Base-by-base conservation (phyloP, 257 asterid genomes). In the Rubia yunnanensis region DNA sequence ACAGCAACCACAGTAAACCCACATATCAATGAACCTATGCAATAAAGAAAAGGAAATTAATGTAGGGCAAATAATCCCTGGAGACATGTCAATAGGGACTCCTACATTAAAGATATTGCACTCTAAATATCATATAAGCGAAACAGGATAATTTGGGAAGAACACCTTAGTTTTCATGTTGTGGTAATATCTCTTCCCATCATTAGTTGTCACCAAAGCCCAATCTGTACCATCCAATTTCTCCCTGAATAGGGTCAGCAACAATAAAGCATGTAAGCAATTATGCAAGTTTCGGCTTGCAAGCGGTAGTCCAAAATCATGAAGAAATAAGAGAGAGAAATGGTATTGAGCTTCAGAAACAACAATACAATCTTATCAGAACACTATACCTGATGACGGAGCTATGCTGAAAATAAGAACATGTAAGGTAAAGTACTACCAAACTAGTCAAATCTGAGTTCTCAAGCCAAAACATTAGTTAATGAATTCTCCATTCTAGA, bases 131-230 rank as follows among this genome's bases (percentile, higher is more conserved):
- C 23, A 48, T 22, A 68, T 15, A 22, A 7, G 22, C 28, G 27
- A 34, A 39, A 66, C 26, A 68, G 4, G 7, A 44, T 5, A 44
- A 20, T 44, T 44, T 44, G 52, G 48, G 52, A 15, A 44, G 5
- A 11, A 36, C 63, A 88, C 99, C 99, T 90, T 85, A 69, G 96
- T 88, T 61, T 69, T 77, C 41, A 83, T 68, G 74, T 90, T 88
- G 82, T 90, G 83, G 82, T 90, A 94, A 78, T 90, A 94, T 57
- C 54, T 86, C 78, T 89, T 86, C 73, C 94, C 94, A 80, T 94
- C 94, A 78, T 90, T 86, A 60, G 97, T 90, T 74, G 86, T 78
- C 73, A 94, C 95, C 73, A 82, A 72, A 67, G 83, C 80, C 99
- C 99, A 94, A 72, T 94, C 96, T 58, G 96, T 84, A 71, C 94